Evolutionary conservation across 805 yeast species (phyloP).

Genomic region (Priceomyces castillae): DNA sequence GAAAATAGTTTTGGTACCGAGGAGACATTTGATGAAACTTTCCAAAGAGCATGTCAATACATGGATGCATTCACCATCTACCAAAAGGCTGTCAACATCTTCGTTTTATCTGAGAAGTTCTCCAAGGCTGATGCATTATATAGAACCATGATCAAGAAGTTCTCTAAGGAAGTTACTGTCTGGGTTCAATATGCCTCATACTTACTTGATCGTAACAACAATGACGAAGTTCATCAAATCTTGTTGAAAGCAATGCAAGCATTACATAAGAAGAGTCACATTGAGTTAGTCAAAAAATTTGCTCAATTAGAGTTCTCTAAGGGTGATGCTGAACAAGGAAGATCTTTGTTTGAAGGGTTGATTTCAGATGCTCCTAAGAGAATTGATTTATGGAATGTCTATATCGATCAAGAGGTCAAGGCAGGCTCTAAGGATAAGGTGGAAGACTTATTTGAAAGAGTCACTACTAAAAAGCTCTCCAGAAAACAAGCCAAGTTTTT

Average conservation of each 20-base stretch:
- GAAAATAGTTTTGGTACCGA: conserved; percentile 91
- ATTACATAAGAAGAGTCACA: conserved; percentile 68
- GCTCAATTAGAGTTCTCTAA: conserved; percentile 82
- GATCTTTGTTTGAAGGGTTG: conserved; percentile 91
- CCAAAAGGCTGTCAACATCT: conserved; percentile 73
- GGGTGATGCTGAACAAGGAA: conserved; percentile 93
- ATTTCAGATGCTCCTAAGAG: conserved; percentile 87
- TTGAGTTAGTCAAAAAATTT: conserved; percentile 81
- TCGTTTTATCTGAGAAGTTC: conserved; percentile 66
- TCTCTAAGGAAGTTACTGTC: conserved; percentile 66
- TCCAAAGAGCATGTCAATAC: conserved; percentile 82
- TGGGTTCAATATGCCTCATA: conserved; percentile 85
- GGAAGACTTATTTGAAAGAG: conserved; percentile 82
- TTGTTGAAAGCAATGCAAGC: conserved; percentile 70
- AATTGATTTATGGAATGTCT: conserved; percentile 92
- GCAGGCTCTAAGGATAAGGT: conserved; percentile 58
- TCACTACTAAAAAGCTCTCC: conserved; percentile 60
- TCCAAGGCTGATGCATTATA: conserved; percentile 69
- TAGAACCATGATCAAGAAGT: conserved; percentile 66
- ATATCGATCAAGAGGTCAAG: conserved; percentile 90
- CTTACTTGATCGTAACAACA: conserved; percentile 56
- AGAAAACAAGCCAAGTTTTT: conserved; percentile 92
- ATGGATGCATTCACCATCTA: conserved; percentile 88
- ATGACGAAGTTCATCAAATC: conserved; percentile 66
- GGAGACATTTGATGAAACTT: conserved; percentile 74